phyloP scores from a whole-genome alignment of 192 early-diverging fungal species.

The Spinellus fusiger region DNA sequence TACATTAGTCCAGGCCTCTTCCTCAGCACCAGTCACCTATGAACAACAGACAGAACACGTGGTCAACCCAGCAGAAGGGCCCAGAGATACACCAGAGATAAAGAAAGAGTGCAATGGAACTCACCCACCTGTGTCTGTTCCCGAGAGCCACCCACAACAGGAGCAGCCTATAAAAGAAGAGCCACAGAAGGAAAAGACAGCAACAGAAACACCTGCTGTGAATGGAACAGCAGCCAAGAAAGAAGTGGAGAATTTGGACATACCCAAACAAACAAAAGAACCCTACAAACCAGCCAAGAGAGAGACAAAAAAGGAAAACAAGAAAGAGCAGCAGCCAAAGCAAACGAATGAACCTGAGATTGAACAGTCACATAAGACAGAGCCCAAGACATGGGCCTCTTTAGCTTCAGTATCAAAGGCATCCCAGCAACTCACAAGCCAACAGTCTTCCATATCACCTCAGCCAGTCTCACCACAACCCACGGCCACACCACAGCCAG shows the following conservation, averaged over 20 bases:
- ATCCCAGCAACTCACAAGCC: neutral
- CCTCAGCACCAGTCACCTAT: slow-evolving; percentile 10
- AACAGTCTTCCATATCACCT: neutral
- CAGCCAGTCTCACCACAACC: neutral
- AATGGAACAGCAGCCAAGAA: neutral
- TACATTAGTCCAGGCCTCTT: neutral
- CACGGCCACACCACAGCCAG: neutral
- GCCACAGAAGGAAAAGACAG: neutral
- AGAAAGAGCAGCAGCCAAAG: neutral
- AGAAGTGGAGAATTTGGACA: neutral
- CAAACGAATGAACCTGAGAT: neutral
- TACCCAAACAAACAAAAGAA: neutral
- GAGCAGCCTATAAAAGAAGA: too few relatives aligned
- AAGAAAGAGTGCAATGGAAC: too few relatives aligned
- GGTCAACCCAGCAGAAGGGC: too few relatives aligned
- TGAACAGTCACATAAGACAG: too few relatives aligned
- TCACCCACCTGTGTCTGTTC: too few relatives aligned
- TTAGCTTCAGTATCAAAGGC: neutral
- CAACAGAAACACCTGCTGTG: neutral
- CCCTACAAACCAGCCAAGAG: neutral
- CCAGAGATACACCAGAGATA: too few relatives aligned
- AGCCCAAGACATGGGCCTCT: neutral
- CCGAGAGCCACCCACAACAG: too few relatives aligned
- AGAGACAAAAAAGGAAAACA: neutral
- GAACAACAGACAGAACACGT: neutral